Evolutionary conservation across 768 basidiomycete species (phyloP), one percentile per base, ranked within the genome.

Genomic region (Rhodotorula kratochvilovae): DNA sequence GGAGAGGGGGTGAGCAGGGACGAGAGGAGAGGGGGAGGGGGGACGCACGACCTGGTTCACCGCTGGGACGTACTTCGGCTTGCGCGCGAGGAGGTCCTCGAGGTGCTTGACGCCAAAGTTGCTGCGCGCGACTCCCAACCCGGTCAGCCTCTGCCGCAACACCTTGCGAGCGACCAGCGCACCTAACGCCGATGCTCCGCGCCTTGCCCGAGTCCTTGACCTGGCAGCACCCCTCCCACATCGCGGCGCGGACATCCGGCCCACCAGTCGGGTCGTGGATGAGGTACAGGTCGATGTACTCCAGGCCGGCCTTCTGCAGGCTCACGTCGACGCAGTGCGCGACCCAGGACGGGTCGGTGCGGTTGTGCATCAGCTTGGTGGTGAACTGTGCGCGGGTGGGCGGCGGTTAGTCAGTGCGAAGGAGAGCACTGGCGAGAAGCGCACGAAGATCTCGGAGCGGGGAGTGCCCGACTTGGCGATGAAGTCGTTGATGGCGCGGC

Each of bases 211-310:
- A 83, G 72, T 86, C 84, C 77, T 87, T 85, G 16, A 86, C 87
- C 68, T 87, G 86, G 70, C 86, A 84, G 53, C 86, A 84, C 1
- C 87, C 89, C 63, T 82, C 80, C 89, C 89, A 90, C 73, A 86
- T 85, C 36, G 88, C 86, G 43, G 81, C 81, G 29, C 89, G 82
- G 36, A 84, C 83, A 58, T 84, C 70, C 0, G 84, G 81, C 12
- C 88, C 88, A 29, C 88, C 87, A 57, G 87, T 82, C 12, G 89
- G 88, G 25, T 85, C 85, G 74, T 90, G 88, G 43, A 90, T 83
- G 66, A 89, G 84, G 80, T 89, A 90, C 16, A 90, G 80, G 76
- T 90, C 88, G 70, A 89, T 86, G 65, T 81, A 82, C 10, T 78
- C 86, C n/a, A 89, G 81, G 1, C 85, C 84, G 63, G 81, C 78